Percentiles rank a stretch among this genome's conserved stretches.
phyloP scores from a whole-genome alignment of 257 asterid genomes.

The Penstemon newberryi region DNA sequence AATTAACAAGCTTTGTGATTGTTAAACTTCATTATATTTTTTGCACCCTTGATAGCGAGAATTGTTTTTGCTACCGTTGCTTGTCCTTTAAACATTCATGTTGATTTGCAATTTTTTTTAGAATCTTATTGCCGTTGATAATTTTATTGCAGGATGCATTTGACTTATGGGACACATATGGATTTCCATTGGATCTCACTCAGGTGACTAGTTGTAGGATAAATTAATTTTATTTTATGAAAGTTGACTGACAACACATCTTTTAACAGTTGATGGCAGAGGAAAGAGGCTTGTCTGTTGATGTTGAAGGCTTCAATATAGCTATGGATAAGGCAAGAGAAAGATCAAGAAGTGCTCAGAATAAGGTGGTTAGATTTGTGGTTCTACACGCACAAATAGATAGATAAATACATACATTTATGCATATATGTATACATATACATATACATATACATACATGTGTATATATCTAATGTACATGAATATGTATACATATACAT shows the following conservation, averaged over 20 bases:
- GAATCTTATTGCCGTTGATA: slow-evolving; percentile 27
- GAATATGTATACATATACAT: no score
- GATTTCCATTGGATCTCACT: slow-evolving; percentile 96
- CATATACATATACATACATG: no score
- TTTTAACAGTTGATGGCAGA: slow-evolving; percentile 86
- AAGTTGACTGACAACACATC: slow-evolving; percentile 28
- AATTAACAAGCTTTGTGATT: background rate
- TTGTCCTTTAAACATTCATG: slow-evolving; percentile 7
- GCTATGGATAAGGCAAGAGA: slow-evolving; percentile 90
- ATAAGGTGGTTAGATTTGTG: slow-evolving; percentile 56
- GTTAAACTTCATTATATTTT: background rate
- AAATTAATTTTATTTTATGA: slow-evolving; percentile 8
- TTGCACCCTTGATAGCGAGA: background rate
- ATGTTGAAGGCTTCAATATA: slow-evolving; percentile 61
- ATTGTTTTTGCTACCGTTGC: background rate
- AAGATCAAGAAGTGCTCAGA: slow-evolving; percentile 92
- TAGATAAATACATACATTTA: background rate
- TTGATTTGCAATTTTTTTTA: background rate
- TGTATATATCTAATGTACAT: no score
- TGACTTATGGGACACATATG: slow-evolving; percentile 93
- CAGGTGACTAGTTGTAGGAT: slow-evolving; percentile 54
- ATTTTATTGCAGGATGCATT: slow-evolving; percentile 82
- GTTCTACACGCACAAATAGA: slow-evolving; percentile 17
- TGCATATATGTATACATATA: no score
- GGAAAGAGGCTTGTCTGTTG: slow-evolving; percentile 88